Conservation (phyloP, 2,329 filamentous ascomycete genomes). For the Pseudophaeomoniella oleicola region DNA sequence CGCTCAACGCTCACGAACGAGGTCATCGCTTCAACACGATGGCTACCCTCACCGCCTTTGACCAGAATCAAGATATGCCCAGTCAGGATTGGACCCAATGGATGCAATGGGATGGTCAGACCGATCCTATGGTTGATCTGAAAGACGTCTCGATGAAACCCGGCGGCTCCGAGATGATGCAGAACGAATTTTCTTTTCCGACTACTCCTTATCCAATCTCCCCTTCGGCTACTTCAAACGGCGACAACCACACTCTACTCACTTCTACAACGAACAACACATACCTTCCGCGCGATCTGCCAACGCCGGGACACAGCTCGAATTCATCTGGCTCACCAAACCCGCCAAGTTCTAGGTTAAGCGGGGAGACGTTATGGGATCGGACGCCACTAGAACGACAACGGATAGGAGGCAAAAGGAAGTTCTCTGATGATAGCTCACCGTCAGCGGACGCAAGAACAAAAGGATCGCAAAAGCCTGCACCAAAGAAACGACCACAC, state of each 20-base stretch:
- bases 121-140: constrained; percentile 6
- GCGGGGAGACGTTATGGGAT: constrained; percentile 11
- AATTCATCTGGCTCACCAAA: constrained; percentile 11
- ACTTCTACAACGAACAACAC: not conserved
- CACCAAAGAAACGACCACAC: constrained; percentile 83
- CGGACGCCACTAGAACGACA: constrained; percentile 5
- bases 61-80: not conserved
- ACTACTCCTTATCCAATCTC: constrained; percentile 6
- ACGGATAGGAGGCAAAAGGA: constrained; percentile 44
- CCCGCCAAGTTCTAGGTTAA: constrained; percentile 10
- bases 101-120: constrained; percentile 29
- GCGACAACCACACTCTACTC: constrained; percentile 6
- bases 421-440: constrained; percentile 45
- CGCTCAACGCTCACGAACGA: not conserved
- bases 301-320: constrained; percentile 13
- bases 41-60: not conserved
- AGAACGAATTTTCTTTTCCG: not conserved
- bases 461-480: constrained; percentile 48
- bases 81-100: constrained; percentile 25
- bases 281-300: constrained; percentile 6
- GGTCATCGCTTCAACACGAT: not conserved
- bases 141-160: not conserved
- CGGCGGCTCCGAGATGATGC: not conserved
- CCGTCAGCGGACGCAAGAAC: constrained; percentile 23
- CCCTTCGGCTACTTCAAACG: constrained; percentile 10